Conservation (phyloP, 352 stramenopile species). For the Pilasporangium apinafurcum region DNA sequence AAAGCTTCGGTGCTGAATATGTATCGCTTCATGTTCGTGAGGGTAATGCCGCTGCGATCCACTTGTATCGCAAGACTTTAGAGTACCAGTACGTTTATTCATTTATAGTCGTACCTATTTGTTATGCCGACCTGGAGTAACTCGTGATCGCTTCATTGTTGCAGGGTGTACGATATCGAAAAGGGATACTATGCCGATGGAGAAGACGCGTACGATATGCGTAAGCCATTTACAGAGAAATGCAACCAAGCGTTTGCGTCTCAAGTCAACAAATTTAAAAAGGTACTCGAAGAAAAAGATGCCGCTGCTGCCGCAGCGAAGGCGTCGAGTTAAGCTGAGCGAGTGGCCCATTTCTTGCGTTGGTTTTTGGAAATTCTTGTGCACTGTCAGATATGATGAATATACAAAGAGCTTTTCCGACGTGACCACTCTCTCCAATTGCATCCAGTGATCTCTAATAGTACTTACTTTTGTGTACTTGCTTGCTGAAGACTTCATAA, state of each 20-base stretch:
- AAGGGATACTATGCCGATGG: slow-evolving; percentile 99
- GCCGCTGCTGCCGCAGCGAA: slow-evolving; percentile 17
- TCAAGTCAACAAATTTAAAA: slow-evolving; percentile 79
- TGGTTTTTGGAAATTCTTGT: background rate
- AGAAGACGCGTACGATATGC: slow-evolving; percentile 99
- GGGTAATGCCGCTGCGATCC: slow-evolving; percentile 96
- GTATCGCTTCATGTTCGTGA: slow-evolving; percentile 99
- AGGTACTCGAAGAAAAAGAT: slow-evolving; percentile 69
- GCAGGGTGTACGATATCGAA: slow-evolving; percentile 96
- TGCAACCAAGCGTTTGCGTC: slow-evolving; percentile 81
- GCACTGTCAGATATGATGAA: no score
- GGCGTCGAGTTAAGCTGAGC: slow-evolving; percentile 7
- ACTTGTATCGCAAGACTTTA: slow-evolving; percentile 98
- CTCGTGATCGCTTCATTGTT: background rate
- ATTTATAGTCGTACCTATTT: background rate
- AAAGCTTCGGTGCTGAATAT: slow-evolving; percentile 97
- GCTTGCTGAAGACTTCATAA: no score
- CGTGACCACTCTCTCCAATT: no score
- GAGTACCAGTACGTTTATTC: slow-evolving; percentile 90
- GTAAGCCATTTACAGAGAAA: slow-evolving; percentile 91
- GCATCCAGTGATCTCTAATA: no score
- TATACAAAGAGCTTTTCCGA: no score
- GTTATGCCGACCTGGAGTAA: background rate
- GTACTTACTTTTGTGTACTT: no score
- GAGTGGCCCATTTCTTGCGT: no score